These are phyloP conservation scores for Aspergillus fijiensis DNA, from an alignment of 2,329 filamentous ascomycete genomes.

Conservation along the genomic window DNA sequence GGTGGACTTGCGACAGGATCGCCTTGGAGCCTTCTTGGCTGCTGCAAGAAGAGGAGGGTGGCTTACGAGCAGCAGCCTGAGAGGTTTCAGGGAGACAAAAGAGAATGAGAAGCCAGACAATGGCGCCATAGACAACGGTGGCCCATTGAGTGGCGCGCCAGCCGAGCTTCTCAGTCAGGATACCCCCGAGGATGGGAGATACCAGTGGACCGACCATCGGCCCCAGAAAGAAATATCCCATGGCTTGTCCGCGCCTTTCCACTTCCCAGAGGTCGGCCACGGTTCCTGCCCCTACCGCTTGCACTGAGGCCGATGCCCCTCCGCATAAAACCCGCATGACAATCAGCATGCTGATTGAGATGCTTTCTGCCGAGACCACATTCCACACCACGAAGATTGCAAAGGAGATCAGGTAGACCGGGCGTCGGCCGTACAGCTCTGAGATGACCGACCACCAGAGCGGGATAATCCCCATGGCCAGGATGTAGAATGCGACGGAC, in stretches of 20 bases:
- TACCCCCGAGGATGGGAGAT: conserved; percentile 74
- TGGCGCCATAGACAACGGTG: conserved; percentile 65
- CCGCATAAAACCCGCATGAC: conserved; percentile 72
- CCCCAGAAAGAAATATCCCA: conserved; percentile 80
- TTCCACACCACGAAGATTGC: conserved; percentile 69
- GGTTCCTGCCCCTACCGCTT: conserved; percentile 79
- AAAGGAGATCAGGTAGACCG: conserved; percentile 75
- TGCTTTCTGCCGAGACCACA: conserved; percentile 65
- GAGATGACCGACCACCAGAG: conserved; percentile 86
- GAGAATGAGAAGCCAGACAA: conserved; percentile 42
- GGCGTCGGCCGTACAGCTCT: conserved; percentile 67
- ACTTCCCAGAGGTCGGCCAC: conserved; percentile 79
- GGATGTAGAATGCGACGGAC: conserved; percentile 76
- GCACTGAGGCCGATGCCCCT: conserved; percentile 75
- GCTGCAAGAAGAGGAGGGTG: conserved; percentile 55
- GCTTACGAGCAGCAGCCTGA: conserved; percentile 59
- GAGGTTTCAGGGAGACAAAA: conserved; percentile 47
- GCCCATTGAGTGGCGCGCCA: conserved; percentile 82
- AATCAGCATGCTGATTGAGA: conserved; percentile 72
- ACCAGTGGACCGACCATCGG: conserved; percentile 73
- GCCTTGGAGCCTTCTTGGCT: conserved; percentile 52
- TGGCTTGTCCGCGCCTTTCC: conserved; percentile 70
- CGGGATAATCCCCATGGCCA: conserved; percentile 78
- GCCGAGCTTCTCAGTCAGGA: conserved; percentile 64
- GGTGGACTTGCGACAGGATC: conserved; percentile 55